phyloP scores from a whole-genome alignment of 768 basidiomycete genomes.

The Pleurotus platypus region DNA sequence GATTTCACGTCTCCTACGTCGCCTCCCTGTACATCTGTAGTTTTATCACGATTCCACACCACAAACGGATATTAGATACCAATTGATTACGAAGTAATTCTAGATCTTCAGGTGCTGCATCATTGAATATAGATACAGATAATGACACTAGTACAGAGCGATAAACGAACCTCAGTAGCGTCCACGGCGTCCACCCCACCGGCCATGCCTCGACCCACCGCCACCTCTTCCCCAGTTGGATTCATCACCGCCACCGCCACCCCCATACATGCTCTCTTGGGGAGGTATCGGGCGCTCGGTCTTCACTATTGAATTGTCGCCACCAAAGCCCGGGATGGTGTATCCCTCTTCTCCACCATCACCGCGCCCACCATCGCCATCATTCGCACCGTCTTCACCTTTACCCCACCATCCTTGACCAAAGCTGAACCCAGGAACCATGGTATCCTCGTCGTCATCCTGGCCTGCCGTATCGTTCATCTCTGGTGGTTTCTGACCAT shows the following conservation, averaged over 20 bases:
- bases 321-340: slow-evolving; percentile 63
- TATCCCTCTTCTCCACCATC: slow-evolving; percentile 40
- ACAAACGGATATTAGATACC: too few species aligned
- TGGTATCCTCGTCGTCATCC: slow-evolving; percentile 72
- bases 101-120: too few species aligned
- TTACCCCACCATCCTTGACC: slow-evolving; percentile 42
- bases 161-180: slow-evolving; percentile 11
- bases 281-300: slow-evolving; percentile 20
- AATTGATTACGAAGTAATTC: too few species aligned
- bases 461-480: slow-evolving; percentile 50
- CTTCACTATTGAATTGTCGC: slow-evolving; percentile 15
- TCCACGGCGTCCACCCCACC: slow-evolving; percentile 23
- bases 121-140: too few species aligned
- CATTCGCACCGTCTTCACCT: slow-evolving; percentile 34
- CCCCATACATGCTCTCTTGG: slow-evolving; percentile 17
- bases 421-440: slow-evolving; percentile 73
- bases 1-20: too few species aligned
- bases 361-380: slow-evolving; percentile 12
- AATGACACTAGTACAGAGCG: neutral
- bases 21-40: too few species aligned
- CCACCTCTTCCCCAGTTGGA: slow-evolving; percentile 25
- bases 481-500: slow-evolving; percentile 83
- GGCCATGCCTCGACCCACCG: slow-evolving; percentile 24
- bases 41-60: too few species aligned
- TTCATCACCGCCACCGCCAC: slow-evolving; percentile 28